These are phyloP conservation scores for Mortierella sp. DNA, from an alignment of 371 early-diverging fungal genomes.

Conservation along the genomic window DNA sequence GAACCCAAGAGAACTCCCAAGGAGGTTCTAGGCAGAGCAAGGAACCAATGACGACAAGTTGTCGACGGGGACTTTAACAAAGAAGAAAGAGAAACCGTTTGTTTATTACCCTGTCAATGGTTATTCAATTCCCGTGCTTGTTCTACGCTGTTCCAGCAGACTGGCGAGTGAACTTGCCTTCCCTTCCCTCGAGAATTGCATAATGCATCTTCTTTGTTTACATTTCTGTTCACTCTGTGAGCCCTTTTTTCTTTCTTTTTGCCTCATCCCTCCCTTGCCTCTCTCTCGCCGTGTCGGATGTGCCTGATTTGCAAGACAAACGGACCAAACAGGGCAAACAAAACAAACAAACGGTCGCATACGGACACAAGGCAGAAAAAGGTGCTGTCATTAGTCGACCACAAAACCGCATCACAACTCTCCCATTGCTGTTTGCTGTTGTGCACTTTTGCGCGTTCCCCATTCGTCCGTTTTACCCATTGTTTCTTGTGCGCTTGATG, in stretches of 20 bases:
- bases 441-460: not conserved
- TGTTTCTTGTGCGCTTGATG: not conserved
- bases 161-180: not conserved
- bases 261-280: not conserved
- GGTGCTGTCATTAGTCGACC: constrained; percentile 1
- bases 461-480: not conserved
- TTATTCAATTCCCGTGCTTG: not conserved
- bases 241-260: not conserved
- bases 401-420: not conserved
- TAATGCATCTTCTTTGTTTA: constrained; percentile 8
- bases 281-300: not conserved
- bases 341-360: not conserved
- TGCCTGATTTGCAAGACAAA: constrained; percentile 9
- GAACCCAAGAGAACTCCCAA: not conserved
- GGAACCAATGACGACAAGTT: constrained; percentile 5
- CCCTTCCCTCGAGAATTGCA: not conserved
- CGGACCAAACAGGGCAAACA: constrained; percentile 1
- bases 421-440: not conserved
- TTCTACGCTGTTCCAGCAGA: not conserved
- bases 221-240: not conserved
- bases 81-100: not conserved
- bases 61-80: not conserved
- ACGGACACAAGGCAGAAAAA: not conserved
- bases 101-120: not conserved
- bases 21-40: not conserved